Evolutionary conservation across 2,329 filamentous ascomycete genomes (phyloP).

Genomic region (Mycosphaerella sp.): DNA sequence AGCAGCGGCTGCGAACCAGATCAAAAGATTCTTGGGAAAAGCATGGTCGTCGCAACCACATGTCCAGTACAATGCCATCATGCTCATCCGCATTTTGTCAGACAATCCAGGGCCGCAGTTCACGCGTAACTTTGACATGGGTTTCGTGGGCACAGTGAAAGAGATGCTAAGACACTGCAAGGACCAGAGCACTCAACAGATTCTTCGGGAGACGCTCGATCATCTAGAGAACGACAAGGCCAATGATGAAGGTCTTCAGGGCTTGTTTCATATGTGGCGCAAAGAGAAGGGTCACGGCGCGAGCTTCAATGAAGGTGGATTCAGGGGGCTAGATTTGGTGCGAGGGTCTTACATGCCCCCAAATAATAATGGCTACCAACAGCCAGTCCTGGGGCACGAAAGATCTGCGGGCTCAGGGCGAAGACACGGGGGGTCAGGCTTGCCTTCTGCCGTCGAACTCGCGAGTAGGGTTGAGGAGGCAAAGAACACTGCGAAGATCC

Average conservation of each 20-base stretch:
- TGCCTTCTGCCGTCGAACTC: constrained; percentile 69
- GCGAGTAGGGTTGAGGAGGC: constrained; percentile 82
- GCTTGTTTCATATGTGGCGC: constrained; percentile 79
- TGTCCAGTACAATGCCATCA: constrained; percentile 91
- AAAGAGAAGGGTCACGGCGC: constrained; percentile 62
- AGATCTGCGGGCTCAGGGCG: constrained; percentile 3
- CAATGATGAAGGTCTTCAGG: constrained; percentile 65
- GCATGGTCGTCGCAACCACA: constrained; percentile 56
- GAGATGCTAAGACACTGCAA: constrained; percentile 63
- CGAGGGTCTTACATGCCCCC: constrained; percentile 3
- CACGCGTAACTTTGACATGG: constrained; percentile 81
- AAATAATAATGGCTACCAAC: constrained; percentile 5
- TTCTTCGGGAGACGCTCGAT: constrained; percentile 80
- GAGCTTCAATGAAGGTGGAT: constrained; percentile 16
- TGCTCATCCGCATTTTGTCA: constrained; percentile 84
- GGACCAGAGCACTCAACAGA: constrained; percentile 74
- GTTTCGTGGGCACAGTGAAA: constrained; percentile 72
- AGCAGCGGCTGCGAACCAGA: constrained; percentile 68
- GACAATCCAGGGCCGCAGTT: constrained; percentile 90
- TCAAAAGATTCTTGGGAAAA: constrained; percentile 76
- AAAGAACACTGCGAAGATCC: constrained; percentile 78
- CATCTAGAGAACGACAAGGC: constrained; percentile 65
- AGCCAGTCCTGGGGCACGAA: constrained; percentile 1
- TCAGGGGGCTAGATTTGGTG: neutral
- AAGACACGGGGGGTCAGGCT: constrained; percentile 12